Percentiles rank a stretch among this genome's conserved stretches.
Evolutionary conservation across 495 filamentous ascomycete species (phyloP).

Genomic region (Aspergillus bertholletiae): DNA sequence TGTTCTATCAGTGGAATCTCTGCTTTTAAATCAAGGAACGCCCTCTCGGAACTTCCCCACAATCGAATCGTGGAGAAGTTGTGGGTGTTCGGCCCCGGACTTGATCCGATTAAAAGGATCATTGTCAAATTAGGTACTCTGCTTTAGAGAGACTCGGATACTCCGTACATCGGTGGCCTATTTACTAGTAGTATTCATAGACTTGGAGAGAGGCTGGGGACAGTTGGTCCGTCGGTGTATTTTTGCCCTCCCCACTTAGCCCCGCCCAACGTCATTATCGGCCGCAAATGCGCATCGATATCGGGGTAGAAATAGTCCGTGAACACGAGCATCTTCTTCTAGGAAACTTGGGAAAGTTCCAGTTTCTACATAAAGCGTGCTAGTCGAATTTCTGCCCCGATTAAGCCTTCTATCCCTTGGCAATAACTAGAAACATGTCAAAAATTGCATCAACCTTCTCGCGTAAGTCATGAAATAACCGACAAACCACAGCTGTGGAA

Average conservation of each 20-base stretch:
- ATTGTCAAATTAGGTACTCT: not conserved
- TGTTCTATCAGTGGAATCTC: not conserved
- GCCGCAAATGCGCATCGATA: not conserved
- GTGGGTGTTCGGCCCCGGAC: slow-evolving; percentile 1
- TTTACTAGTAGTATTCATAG: not conserved
- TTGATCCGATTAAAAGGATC: slow-evolving; percentile 1
- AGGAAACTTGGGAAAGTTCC: not conserved
- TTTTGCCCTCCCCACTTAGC: not conserved
- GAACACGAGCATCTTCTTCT: not conserved
- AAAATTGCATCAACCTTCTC: slow-evolving; percentile 43
- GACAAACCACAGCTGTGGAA: not conserved
- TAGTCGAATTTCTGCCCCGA: not conserved
- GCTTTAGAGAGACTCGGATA: not conserved
- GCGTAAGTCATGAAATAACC: slow-evolving; percentile 23
- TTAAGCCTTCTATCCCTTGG: not conserved
- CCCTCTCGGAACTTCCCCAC: slow-evolving; percentile 10
- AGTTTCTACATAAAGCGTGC: not conserved
- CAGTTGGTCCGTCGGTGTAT: not conserved
- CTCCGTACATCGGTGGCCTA: not conserved
- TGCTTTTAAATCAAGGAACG: not conserved
- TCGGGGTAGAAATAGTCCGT: slow-evolving; percentile 25
- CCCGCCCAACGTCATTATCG: not conserved
- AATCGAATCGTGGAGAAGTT: slow-evolving; percentile 12
- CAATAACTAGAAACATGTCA: slow-evolving; percentile 25
- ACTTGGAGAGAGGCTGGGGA: not conserved